Evolutionary conservation across 148 eudicot species (phyloP), one percentile per base, ranked within the genome.

Genomic region (Camellia japonica): DNA sequence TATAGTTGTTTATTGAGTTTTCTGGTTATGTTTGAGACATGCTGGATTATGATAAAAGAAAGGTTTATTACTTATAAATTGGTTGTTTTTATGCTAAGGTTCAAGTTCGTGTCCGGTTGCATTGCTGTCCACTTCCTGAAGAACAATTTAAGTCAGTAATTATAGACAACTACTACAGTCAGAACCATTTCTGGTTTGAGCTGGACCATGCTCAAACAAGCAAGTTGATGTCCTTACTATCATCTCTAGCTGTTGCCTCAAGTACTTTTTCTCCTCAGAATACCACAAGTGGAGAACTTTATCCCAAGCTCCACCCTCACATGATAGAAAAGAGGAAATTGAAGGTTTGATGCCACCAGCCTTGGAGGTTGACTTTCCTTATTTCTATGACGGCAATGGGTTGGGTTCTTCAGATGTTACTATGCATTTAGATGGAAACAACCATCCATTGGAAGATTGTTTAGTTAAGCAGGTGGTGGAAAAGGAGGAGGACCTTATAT

Each of bases 191-290:
- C 76, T 78, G 86, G 86, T 94, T 90, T 87, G 98, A 94, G 85
- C 85, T 94, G 56, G 98, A 94, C 80, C 93, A 86, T 90, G 87
- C 73, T 80, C 98, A 94, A 82, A 82, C 90, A 63, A 82, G 81
- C 79, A 87, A 78, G 80, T 86, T 94, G 81, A 79, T 86, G 9
- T 81, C 88, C 80, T 75, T 86, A 76, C 83, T 94, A 54, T 84
- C 90, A 11, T 80, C 87, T 62, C 71, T 70, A 85, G 88, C 85
- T 14, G 63, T 90, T 82, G 68, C 89, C 80, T 83, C 93, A 59
- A 80, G 92, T 80, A 16, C 82, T 38, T 23, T 75, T 62, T 10
- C 80, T 67, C 78, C 82, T 42, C 84, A 77, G 60, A 80, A 77
- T 76, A 65, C 82, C 6, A 79, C 79, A 61, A 56, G 12, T 77